These are phyloP conservation scores for Acer yangbiense DNA, from an alignment of 345 rosid genomes.

Conservation along the genomic window DNA sequence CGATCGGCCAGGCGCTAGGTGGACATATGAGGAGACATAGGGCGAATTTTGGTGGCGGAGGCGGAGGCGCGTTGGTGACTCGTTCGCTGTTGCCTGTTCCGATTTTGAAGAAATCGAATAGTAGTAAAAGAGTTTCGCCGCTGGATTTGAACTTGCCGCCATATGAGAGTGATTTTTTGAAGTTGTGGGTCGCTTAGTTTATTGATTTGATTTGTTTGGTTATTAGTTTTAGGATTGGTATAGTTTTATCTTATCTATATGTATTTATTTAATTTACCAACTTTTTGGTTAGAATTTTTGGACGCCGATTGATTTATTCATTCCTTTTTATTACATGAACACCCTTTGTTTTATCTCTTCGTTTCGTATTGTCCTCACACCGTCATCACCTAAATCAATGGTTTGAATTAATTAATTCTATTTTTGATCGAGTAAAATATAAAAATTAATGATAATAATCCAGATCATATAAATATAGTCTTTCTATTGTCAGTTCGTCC, in stretches of 20 bases:
- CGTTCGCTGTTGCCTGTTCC: constrained; percentile 34
- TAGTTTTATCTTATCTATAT: background rate
- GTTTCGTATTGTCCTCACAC: too few relatives aligned
- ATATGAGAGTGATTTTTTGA: constrained; percentile 57
- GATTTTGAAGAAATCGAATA: constrained; percentile 65
- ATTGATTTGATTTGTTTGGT: constrained; percentile 12
- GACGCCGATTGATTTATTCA: constrained; percentile 11
- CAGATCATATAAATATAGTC: too few relatives aligned
- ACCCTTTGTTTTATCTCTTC: background rate
- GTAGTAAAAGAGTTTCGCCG: constrained; percentile 48
- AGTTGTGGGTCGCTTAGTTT: constrained; percentile 41
- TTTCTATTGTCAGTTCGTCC: too few relatives aligned
- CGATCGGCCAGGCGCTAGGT: constrained; percentile 87
- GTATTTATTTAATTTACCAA: background rate
- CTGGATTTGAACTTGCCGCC: constrained; percentile 77
- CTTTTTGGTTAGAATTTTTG: background rate
- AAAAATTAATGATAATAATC: too few relatives aligned
- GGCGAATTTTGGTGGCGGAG: constrained; percentile 12
- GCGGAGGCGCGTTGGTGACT: constrained; percentile 23
- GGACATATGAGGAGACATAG: constrained; percentile 97
- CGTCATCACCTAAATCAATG: too few relatives aligned
- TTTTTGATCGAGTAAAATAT: too few relatives aligned
- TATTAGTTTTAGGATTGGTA: background rate
- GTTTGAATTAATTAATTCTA: too few relatives aligned
- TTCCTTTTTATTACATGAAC: background rate